A percentile compares a stretch with the other conserved stretches of the same genome.
These are phyloP conservation scores for Chlorencoelia australis DNA, from an alignment of 2,329 filamentous ascomycete genomes.

Conservation along the genomic window DNA sequence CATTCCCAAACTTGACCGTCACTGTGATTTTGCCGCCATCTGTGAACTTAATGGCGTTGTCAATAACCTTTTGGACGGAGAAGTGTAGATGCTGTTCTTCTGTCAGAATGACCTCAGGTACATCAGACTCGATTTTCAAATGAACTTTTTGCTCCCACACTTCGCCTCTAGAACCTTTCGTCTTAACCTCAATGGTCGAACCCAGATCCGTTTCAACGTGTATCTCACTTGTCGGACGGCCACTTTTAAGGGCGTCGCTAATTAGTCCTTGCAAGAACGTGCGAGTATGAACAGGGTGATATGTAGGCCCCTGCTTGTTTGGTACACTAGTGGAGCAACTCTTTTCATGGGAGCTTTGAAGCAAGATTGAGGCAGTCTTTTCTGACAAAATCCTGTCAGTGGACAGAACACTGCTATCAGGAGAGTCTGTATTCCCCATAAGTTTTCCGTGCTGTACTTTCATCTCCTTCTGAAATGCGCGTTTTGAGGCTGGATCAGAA, in stretches of 20 bases:
- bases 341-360: too few species aligned
- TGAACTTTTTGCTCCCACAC: conserved; percentile 29
- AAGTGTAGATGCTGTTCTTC: conserved; percentile 40
- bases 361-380: too few species aligned
- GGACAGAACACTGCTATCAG: too few species aligned
- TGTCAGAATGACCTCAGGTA: conserved; percentile 41
- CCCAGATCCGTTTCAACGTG: conserved; percentile 20
- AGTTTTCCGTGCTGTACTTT: too few species aligned
- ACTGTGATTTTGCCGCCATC: conserved; percentile 54
- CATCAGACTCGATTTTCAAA: conserved; percentile 28
- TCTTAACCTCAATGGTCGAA: conserved; percentile 22
- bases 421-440: too few species aligned
- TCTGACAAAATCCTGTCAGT: too few species aligned
- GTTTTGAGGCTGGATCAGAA: conserved; percentile 20
- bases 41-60: conserved; percentile 64
- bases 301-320: conserved; percentile 15
- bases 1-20: conserved; percentile 41
- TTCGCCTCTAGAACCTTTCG: conserved; percentile 19
- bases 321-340: too few species aligned
- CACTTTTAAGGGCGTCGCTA: conserved; percentile 19
- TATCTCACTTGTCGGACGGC: conserved; percentile 18
- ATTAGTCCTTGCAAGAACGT: conserved; percentile 23
- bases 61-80: conserved; percentile 32
- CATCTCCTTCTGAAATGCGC: too few species aligned
- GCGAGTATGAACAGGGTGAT: conserved; percentile 19